phyloP scores from a whole-genome alignment of 768 basidiomycete genomes.

The Leucosporidium creatinivorum region DNA sequence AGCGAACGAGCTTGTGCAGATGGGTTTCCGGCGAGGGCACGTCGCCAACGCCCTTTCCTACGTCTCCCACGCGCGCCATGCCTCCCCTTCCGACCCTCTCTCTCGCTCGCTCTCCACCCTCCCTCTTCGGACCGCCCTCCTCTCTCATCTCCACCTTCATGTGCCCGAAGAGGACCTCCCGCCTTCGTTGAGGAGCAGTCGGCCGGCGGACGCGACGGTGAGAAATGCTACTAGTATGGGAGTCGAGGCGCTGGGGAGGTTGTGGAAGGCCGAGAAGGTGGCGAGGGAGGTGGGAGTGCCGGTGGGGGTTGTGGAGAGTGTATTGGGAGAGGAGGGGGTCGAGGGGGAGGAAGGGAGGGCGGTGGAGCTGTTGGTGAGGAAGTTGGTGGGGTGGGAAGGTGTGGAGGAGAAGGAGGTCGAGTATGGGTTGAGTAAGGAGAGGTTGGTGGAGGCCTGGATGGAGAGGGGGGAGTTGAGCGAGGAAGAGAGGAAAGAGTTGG shows the following conservation, averaged over 20 bases:
- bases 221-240: conserved; percentile 26
- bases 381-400: background rate
- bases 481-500: conserved; percentile 34
- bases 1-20: conserved; percentile 52
- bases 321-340: conserved; percentile 1
- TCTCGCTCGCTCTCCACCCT: conserved; percentile 48
- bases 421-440: background rate
- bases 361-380: background rate
- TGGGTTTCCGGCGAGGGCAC: conserved; percentile 57
- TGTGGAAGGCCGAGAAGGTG: conserved; percentile 33
- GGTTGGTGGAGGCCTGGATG: background rate
- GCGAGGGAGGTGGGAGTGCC: conserved; percentile 29
- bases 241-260: conserved; percentile 28
- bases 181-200: conserved; percentile 33
- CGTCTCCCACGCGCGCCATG: conserved; percentile 49
- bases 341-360: conserved; percentile 11
- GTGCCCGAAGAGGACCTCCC: conserved; percentile 85
- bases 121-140: conserved; percentile 64
- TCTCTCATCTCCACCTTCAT: conserved; percentile 76
- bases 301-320: conserved; percentile 16
- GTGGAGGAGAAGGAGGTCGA: conserved; percentile 1
- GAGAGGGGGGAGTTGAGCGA: conserved; percentile 10
- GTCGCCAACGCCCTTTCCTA: conserved; percentile 47
- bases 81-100: conserved; percentile 49
- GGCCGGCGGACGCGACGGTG: conserved; percentile 30